Evolutionary conservation across 352 stramenopile genomes (phyloP).

Genomic region (Globisporangium barbulae): DNA sequence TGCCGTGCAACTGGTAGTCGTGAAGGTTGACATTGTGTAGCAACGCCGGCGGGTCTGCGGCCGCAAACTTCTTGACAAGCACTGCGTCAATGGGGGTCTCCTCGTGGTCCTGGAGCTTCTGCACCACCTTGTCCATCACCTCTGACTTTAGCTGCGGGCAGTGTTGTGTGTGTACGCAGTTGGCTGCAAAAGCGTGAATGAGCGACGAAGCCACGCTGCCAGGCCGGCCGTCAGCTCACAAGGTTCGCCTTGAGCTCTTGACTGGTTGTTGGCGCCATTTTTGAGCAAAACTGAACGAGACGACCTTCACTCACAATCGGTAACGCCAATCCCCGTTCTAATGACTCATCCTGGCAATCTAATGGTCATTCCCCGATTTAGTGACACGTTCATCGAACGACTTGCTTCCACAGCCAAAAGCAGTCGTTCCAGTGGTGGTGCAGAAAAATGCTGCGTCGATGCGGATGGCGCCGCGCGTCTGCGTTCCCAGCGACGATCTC

Average conservation of each 20-base stretch:
- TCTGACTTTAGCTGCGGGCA: not conserved
- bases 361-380: not conserved
- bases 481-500: not conserved
- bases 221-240: no score
- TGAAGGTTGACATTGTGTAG: slow-evolving; percentile 63
- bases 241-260: not conserved
- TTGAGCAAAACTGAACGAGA: not conserved
- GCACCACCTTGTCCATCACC: slow-evolving; percentile 48
- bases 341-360: not conserved
- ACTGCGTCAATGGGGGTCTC: slow-evolving; percentile 23
- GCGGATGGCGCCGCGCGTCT: slow-evolving; percentile 6
- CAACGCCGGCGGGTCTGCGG: slow-evolving; percentile 24
- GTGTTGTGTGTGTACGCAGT: not conserved
- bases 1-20: slow-evolving; percentile 63
- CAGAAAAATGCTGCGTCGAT: slow-evolving; percentile 7
- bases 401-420: not conserved
- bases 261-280: not conserved
- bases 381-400: not conserved
- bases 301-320: not conserved
- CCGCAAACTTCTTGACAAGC: slow-evolving; percentile 13
- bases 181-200: not conserved
- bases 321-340: not conserved
- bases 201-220: not conserved
- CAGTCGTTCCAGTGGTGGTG: not conserved
- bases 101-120: slow-evolving; percentile 30